These are phyloP conservation scores for Rauvolfia tetraphylla DNA, from an alignment of 257 asterid species.

Conservation along the genomic window DNA sequence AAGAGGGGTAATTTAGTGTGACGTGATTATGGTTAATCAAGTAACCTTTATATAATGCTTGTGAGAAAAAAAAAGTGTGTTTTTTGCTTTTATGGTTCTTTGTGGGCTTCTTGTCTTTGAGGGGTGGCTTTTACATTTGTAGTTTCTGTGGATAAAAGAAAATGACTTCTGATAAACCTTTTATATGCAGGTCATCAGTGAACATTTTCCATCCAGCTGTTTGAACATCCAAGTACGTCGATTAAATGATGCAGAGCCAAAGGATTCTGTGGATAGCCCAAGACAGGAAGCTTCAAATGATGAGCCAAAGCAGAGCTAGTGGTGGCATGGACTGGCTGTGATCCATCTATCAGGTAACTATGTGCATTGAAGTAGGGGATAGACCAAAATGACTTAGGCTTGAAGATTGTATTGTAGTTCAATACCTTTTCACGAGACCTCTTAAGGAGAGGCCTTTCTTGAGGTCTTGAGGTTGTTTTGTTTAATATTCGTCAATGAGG, in stretches of 20 bases:
- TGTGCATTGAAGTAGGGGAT: slow-evolving; percentile 22
- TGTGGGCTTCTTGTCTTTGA: neutral
- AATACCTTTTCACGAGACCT: neutral
- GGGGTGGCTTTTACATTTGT: neutral
- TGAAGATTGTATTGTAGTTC: neutral
- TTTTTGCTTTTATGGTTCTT: neutral
- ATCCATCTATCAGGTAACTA: slow-evolving; percentile 5
- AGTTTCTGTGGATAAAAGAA: neutral
- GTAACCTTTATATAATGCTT: neutral
- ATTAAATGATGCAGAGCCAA: slow-evolving; percentile 19
- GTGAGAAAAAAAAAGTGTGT: neutral
- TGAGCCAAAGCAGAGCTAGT: slow-evolving; percentile 27
- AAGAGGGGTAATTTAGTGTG: neutral
- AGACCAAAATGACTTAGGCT: neutral
- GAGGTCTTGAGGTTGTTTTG: neutral
- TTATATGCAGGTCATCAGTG: slow-evolving; percentile 30
- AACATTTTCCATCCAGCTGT: slow-evolving; percentile 25
- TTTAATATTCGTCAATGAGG: neutral
- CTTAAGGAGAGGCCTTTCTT: neutral
- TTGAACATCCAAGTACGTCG: slow-evolving; percentile 27
- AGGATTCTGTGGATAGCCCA: slow-evolving; percentile 14
- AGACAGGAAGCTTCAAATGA: slow-evolving; percentile 12
- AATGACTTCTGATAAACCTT: slow-evolving; percentile 1
- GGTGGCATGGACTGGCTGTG: slow-evolving; percentile 9
- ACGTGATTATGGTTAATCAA: neutral